Conservation (phyloP, 352 stramenopile genomes). For the Phytophthora cactorum region DNA sequence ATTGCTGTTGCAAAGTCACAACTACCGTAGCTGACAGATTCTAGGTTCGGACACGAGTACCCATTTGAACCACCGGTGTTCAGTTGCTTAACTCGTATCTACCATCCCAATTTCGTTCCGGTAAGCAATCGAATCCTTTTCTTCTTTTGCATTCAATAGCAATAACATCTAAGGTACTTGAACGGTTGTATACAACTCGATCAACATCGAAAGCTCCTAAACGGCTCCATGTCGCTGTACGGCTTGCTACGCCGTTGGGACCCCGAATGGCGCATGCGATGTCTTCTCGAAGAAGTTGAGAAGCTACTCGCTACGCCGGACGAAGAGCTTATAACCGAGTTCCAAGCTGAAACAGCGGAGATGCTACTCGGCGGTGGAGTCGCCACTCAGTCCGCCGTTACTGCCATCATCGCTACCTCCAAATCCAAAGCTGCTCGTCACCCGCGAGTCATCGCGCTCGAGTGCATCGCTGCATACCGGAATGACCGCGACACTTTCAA, state of each 20-base stretch:
- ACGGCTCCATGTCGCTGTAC: constrained; percentile 54
- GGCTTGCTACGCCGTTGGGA: constrained; percentile 54
- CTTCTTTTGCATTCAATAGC: not conserved
- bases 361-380: constrained; percentile 19
- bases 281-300: constrained; percentile 54
- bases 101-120: constrained; percentile 76
- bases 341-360: constrained; percentile 48
- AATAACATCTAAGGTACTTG: not conserved
- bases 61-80: constrained; percentile 58
- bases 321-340: constrained; percentile 49
- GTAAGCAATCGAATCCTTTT: constrained; percentile 25
- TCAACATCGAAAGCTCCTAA: constrained; percentile 43
- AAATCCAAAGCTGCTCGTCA: constrained; percentile 44
- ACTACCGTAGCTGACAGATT: not conserved
- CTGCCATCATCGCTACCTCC: constrained; percentile 16
- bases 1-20: not conserved
- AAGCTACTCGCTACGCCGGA: constrained; percentile 45
- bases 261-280: constrained; percentile 63
- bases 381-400: constrained; percentile 10
- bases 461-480: constrained; percentile 58
- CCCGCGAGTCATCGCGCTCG: constrained; percentile 55
- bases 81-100: constrained; percentile 60
- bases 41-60: constrained; percentile 62
- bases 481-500: constrained; percentile 44
- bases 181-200: not conserved